Conservation (phyloP, 2,329 filamentous ascomycete genomes). For the Aphanocladium album region DNA sequence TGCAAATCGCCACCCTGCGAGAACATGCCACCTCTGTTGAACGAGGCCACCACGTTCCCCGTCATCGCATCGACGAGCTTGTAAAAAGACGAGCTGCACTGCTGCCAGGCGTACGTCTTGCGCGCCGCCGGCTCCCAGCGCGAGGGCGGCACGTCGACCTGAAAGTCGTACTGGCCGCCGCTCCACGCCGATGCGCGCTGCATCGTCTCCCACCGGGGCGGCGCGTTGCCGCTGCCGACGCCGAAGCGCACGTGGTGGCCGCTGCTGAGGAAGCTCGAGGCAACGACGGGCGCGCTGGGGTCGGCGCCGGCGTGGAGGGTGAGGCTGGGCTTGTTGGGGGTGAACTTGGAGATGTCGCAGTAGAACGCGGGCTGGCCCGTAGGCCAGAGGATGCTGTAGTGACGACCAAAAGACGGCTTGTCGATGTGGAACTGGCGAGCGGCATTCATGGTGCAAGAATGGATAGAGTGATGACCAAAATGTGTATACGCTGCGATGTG, state of each 20-base stretch:
- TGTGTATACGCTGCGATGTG: not conserved
- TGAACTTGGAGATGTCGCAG: not conserved
- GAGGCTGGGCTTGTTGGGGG: not conserved
- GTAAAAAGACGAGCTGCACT: constrained; percentile 14
- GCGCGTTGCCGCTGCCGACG: not conserved
- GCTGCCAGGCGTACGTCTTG: constrained; percentile 15
- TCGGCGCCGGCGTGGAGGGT: not conserved
- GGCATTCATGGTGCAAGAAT: not conserved
- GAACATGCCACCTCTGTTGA: constrained; percentile 11
- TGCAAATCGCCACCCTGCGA: constrained; percentile 15
- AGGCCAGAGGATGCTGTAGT: not conserved
- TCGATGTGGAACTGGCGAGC: not conserved
- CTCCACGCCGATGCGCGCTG: not conserved
- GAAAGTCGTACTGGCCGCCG: not conserved
- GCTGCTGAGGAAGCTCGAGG: not conserved
- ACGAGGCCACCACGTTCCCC: constrained; percentile 15
- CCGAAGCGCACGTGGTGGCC: not conserved
- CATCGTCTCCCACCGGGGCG: not conserved
- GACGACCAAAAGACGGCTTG: not conserved
- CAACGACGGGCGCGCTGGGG: not conserved
- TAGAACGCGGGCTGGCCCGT: not conserved
- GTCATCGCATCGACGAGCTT: constrained; percentile 15
- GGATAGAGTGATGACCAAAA: too few species aligned
- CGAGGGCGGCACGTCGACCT: not conserved
- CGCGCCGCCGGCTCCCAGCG: not conserved